phyloP scores from a whole-genome alignment of 257 asterid species.

The Ocimum tenuiflorum region DNA sequence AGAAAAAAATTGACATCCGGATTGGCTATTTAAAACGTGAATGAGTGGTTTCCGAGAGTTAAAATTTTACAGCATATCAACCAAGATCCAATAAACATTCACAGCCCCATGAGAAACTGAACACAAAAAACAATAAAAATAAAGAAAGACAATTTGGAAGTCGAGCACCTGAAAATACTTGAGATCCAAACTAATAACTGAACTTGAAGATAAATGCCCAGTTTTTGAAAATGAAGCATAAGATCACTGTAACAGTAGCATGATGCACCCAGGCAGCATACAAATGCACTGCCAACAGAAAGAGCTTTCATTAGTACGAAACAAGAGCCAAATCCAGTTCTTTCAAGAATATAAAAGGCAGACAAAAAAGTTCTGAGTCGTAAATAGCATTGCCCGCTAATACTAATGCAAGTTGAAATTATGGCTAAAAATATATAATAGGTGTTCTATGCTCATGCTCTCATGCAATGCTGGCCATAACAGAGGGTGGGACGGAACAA shows the following conservation, averaged over 20 bases:
- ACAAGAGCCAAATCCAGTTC: not conserved
- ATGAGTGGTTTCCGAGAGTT: not conserved
- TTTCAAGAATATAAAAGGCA: not conserved
- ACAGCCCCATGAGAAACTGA: not conserved
- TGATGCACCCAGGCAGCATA: conserved; percentile 3
- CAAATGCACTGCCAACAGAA: conserved; percentile 34
- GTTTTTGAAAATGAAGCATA: not conserved
- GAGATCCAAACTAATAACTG: not conserved
- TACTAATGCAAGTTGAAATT: not conserved
- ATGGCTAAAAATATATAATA: not conserved
- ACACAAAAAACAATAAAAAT: not conserved
- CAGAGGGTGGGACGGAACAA: not conserved
- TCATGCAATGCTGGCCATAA: not conserved
- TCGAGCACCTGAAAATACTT: conserved; percentile 11
- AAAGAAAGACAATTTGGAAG: not conserved
- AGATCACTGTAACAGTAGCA: conserved; percentile 12
- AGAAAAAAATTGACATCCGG: no score
- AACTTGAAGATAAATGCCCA: not conserved
- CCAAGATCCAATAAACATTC: not conserved
- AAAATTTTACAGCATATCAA: not conserved
- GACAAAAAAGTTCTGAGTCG: not conserved
- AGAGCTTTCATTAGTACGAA: not conserved
- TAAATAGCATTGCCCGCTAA: not conserved
- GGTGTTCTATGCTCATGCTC: not conserved
- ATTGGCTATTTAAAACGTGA: not conserved